A percentile compares a stretch with the other conserved stretches of the same genome.
These are phyloP conservation scores for Ganoderma lucidum DNA, from an alignment of 1,284 basidiomycete species.

Conservation along the genomic window DNA sequence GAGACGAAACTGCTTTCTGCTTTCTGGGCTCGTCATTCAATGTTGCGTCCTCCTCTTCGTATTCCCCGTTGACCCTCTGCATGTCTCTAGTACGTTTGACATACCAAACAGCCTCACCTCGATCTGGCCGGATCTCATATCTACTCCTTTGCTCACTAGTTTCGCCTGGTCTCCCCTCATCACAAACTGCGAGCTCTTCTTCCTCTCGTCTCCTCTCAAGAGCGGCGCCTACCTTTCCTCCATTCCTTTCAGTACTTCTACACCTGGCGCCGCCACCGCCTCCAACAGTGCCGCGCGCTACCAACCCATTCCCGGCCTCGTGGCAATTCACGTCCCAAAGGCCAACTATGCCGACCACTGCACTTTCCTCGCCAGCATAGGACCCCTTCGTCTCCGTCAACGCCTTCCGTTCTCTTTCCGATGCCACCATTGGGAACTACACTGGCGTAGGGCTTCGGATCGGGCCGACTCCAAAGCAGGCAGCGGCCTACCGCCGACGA, in stretches of 20 bases:
- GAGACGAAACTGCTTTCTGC: not conserved
- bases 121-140: slow-evolving; percentile 52
- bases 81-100: slow-evolving; percentile 58
- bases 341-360: slow-evolving; percentile 69
- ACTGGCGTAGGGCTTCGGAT: not conserved
- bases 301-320: slow-evolving; percentile 46
- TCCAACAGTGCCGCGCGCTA: not conserved
- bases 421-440: not conserved
- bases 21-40: not conserved
- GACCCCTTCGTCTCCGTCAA: slow-evolving; percentile 49
- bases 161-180: slow-evolving; percentile 72
- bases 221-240: slow-evolving; percentile 7
- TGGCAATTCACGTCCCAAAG: slow-evolving; percentile 67
- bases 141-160: slow-evolving; percentile 57
- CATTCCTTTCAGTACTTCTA: slow-evolving; percentile 31
- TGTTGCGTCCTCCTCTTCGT: not conserved
- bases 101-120: slow-evolving; percentile 50
- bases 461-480: not conserved
- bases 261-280: not conserved
- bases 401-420: slow-evolving; percentile 49
- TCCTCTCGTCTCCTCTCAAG: slow-evolving; percentile 29
- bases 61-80: not conserved
- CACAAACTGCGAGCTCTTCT: slow-evolving; percentile 46
- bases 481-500: slow-evolving; percentile 44
- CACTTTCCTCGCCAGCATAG: slow-evolving; percentile 50